Base-by-base conservation (phyloP, 345 rosid genomes). In the Dimocarpus longan region DNA sequence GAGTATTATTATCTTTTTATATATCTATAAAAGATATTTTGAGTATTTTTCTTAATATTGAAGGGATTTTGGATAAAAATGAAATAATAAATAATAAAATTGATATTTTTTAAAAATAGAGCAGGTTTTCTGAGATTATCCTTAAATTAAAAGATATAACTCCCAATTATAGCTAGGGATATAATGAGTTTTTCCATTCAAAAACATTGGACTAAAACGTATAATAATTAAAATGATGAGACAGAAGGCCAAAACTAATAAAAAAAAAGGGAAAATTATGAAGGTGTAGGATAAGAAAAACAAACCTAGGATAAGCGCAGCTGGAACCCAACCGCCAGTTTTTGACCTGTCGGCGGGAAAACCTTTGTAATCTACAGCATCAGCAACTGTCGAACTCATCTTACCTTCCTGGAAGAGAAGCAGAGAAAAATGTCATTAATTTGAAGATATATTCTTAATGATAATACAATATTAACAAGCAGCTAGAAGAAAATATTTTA, bases 241-340 rank as follows among this genome's bases (percentile, higher is more conserved):
- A 52, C 18, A 5, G 57, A 13, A 4, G 7, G 0, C 9, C 9
- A 6, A 42, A 46, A 46, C 50, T 5, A 46, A 46, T 46, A 8
- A 9, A 46, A 46, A n/a, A n/a, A 46, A 1, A 9, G 6, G 59
- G n/a, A 3, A 52, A 52, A 52, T 19, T 40, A 71, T 22, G 40
- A 52, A 54, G 44, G n/a, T 22, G 24, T 52, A 50, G 69, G 68
- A 73, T 3, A 6, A 42, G 32, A 50, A 65, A 71, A 69, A 66
- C 83, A 72, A 43, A 91, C 95, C 95, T 54, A 91, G 86, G 79
- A 87, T 76, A 56, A 91, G 90, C 10, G 91, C 89, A 56, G 93
- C 95, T 3, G 91, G 89, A 42, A 85, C 77, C 95, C 95, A 91
- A 71, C 93, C 93, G 44, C 95, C 93, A 21, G 95, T 91, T 80